Evolutionary conservation across 2,329 filamentous ascomycete species (phyloP).

Genomic region (Biscogniauxia mediterranea): DNA sequence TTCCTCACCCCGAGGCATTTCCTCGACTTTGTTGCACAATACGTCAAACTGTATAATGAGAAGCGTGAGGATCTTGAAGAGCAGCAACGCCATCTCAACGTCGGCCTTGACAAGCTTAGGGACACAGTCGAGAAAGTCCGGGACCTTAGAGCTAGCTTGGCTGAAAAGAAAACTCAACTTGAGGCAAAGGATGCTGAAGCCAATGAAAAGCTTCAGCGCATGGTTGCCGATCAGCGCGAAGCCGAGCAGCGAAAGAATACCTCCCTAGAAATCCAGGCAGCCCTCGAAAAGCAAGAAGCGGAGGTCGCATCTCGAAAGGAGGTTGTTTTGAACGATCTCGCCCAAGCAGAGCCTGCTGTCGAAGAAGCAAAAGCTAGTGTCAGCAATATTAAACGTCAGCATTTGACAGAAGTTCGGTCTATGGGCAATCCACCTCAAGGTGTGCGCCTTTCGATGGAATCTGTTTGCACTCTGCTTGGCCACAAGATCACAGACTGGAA

Average conservation of each 20-base stretch:
- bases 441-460: constrained; percentile 88
- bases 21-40: constrained; percentile 96
- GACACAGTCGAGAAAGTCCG: constrained; percentile 98
- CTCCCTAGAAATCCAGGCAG: constrained; percentile 83
- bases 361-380: constrained; percentile 92
- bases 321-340: constrained; percentile 83
- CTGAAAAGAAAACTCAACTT: constrained; percentile 89
- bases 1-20: constrained; percentile 96
- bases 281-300: constrained; percentile 83
- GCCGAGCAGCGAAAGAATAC: constrained; percentile 87
- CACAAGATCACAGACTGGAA: constrained; percentile 92
- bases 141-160: constrained; percentile 84
- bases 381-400: constrained; percentile 96
- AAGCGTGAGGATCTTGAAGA: constrained; percentile 98
- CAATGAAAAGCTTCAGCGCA: constrained; percentile 94
- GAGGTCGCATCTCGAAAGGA: constrained; percentile 81
- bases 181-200: constrained; percentile 93
- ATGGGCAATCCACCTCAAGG: constrained; percentile 91
- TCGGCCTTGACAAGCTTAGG: constrained; percentile 93
- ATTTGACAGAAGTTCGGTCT: constrained; percentile 94
- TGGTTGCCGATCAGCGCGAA: constrained; percentile 94
- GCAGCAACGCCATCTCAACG: constrained; percentile 96
- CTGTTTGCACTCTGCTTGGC: constrained; percentile 92
- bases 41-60: constrained; percentile 94
- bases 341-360: constrained; percentile 89